phyloP scores from a whole-genome alignment of 768 basidiomycete species.

The Termitomyces sp. region DNA sequence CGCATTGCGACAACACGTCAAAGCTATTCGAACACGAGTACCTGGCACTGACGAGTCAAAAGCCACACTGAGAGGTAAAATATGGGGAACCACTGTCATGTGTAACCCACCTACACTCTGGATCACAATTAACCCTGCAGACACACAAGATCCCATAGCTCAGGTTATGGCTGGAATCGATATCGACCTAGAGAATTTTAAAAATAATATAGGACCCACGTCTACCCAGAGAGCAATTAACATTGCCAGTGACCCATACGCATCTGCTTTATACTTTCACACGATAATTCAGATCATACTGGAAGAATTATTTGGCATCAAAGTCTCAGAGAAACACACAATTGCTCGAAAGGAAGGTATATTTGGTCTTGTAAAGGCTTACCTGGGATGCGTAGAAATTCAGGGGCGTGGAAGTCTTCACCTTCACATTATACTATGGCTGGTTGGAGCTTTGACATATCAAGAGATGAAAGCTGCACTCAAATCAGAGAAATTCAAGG shows the following conservation, averaged over 20 bases:
- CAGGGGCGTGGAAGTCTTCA: constrained; percentile 41
- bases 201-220: constrained; percentile 19
- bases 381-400: constrained; percentile 36
- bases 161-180: constrained; percentile 40
- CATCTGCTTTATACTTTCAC: constrained; percentile 39
- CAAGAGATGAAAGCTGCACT: constrained; percentile 19
- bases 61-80: constrained; percentile 21
- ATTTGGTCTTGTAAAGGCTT: constrained; percentile 26
- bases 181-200: constrained; percentile 40
- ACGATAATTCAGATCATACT: constrained; percentile 28
- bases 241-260: constrained; percentile 37
- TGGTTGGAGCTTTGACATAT: constrained; percentile 24
- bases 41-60: constrained; percentile 30
- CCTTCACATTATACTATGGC: constrained; percentile 36
- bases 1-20: constrained; percentile 21
- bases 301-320: constrained; percentile 29
- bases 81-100: constrained; percentile 31
- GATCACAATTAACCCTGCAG: constrained; percentile 40
- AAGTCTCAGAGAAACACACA: neutral
- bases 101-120: constrained; percentile 32
- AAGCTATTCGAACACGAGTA: constrained; percentile 19
- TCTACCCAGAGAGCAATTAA: constrained; percentile 14
- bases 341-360: constrained; percentile 25
- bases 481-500: constrained; percentile 21
- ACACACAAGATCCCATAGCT: constrained; percentile 39